Evolutionary conservation across 768 basidiomycete species (phyloP).

Genomic region (Mycena venus): DNA sequence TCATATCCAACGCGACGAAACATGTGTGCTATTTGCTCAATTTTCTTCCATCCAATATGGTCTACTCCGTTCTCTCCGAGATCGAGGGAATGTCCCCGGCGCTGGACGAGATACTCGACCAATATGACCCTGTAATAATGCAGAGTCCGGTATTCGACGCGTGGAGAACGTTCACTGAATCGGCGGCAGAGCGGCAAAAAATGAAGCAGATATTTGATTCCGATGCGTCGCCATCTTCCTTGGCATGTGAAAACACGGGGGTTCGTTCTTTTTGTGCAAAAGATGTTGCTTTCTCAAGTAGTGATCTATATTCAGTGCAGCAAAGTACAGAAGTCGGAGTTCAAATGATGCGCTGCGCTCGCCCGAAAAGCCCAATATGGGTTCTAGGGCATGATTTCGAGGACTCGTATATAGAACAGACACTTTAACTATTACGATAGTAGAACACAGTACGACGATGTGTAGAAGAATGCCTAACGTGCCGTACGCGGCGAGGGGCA

Average conservation of each 20-base stretch:
- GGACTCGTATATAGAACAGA: no score
- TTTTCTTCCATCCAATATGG: not conserved
- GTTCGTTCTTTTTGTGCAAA: slow-evolving; percentile 1
- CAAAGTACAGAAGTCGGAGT: not conserved
- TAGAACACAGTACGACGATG: no score
- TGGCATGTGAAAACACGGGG: not conserved
- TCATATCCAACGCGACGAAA: not conserved
- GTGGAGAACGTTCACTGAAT: not conserved
- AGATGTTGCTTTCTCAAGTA: not conserved
- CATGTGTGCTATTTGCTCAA: not conserved
- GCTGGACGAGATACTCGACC: not conserved
- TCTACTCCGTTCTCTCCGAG: no score
- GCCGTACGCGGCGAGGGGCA: no score
- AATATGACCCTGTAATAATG: not conserved
- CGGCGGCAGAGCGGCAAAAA: not conserved
- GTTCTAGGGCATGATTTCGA: no score
- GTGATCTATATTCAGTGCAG: not conserved
- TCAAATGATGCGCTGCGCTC: not conserved
- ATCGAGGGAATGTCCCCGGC: not conserved
- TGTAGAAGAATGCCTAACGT: no score
- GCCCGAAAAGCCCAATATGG: no score
- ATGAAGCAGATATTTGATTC: not conserved
- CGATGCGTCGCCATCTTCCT: not conserved
- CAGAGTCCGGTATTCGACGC: not conserved
- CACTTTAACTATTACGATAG: no score